phyloP scores from a whole-genome alignment of 2,329 filamentous ascomycete genomes.

The Arthrobotrys sphaeroides region DNA sequence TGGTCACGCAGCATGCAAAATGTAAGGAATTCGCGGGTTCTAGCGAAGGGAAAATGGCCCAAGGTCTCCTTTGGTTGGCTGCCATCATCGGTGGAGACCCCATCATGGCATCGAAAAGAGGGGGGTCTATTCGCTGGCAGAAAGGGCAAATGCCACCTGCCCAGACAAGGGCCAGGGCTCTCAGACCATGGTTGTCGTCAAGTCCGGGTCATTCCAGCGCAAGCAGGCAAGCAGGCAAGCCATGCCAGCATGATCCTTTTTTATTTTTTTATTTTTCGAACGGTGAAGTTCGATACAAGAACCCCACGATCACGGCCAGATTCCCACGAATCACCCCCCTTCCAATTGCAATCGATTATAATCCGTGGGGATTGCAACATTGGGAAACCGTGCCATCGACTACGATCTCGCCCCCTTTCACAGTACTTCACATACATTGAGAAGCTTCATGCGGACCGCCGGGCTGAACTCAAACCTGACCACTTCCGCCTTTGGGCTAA shows the following conservation, averaged over 20 bases:
- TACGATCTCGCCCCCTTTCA: background rate
- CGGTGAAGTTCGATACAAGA: background rate
- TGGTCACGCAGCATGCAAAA: constrained; percentile 52
- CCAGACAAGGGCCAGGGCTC: constrained; percentile 43
- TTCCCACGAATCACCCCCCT: background rate
- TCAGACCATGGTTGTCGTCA: constrained; percentile 43
- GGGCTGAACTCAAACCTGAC: constrained; percentile 34
- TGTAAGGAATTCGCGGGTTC: constrained; percentile 52
- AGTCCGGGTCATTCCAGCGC: constrained; percentile 31
- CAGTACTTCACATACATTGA: constrained; percentile 46
- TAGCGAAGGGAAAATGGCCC: constrained; percentile 31
- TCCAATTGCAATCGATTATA: background rate
- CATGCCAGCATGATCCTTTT: constrained; percentile 21
- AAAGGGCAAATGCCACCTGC: constrained; percentile 48
- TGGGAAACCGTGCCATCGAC: background rate
- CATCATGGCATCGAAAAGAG: constrained; percentile 41
- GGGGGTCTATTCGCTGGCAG: constrained; percentile 52
- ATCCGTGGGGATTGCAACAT: no score
- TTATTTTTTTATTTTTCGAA: no score
- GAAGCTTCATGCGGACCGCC: constrained; percentile 39
- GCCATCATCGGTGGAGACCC: constrained; percentile 33
- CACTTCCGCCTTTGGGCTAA: constrained; percentile 47
- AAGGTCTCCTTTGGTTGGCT: constrained; percentile 35
- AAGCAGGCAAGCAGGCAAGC: constrained; percentile 1
- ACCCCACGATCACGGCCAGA: constrained; percentile 2